A percentile compares a stretch with the other conserved stretches of the same genome.
Conservation (phyloP, 1,284 basidiomycete species). For the Exobasidium cylindrosporum region DNA sequence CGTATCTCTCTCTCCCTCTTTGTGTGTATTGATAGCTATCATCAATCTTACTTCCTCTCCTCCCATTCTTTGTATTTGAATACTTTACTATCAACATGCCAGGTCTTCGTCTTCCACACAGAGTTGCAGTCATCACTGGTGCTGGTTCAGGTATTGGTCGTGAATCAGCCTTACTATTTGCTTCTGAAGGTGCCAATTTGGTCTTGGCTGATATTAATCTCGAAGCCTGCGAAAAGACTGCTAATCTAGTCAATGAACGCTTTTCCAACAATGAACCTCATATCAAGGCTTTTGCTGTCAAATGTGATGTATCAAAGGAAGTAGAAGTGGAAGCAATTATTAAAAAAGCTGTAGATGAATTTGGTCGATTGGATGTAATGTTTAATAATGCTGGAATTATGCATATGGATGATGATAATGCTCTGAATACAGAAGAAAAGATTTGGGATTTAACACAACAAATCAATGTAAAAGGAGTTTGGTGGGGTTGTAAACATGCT, state of each 20-base stretch:
- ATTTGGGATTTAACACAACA: constrained; percentile 76
- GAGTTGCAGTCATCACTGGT: constrained; percentile 17
- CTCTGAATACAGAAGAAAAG: constrained; percentile 87
- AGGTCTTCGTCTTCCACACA: constrained; percentile 33
- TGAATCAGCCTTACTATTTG: constrained; percentile 32
- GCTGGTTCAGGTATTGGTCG: constrained; percentile 24
- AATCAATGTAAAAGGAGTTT: constrained; percentile 95
- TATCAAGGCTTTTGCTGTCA: constrained; percentile 14
- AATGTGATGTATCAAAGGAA: constrained; percentile 25
- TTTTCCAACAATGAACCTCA: constrained; percentile 15
- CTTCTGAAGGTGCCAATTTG: constrained; percentile 39
- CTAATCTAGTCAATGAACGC: constrained; percentile 19
- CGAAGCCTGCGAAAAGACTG: constrained; percentile 23
- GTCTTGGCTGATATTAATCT: constrained; percentile 31
- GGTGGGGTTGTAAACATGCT: constrained; percentile 94
- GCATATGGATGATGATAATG: constrained; percentile 68
- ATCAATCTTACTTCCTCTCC: too few species aligned
- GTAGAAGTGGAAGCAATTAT: background rate
- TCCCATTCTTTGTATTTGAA: too few species aligned
- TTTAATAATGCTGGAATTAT: constrained; percentile 41
- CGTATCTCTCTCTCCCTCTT: too few species aligned
- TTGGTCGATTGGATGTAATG: constrained; percentile 23
- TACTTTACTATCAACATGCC: too few species aligned
- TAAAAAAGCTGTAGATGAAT: background rate
- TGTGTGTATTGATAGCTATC: too few species aligned